Evolutionary conservation across 2,329 filamentous ascomycete species (phyloP), one percentile per base, ranked within the genome.

Genomic region (Clarireedia monteithiana): DNA sequence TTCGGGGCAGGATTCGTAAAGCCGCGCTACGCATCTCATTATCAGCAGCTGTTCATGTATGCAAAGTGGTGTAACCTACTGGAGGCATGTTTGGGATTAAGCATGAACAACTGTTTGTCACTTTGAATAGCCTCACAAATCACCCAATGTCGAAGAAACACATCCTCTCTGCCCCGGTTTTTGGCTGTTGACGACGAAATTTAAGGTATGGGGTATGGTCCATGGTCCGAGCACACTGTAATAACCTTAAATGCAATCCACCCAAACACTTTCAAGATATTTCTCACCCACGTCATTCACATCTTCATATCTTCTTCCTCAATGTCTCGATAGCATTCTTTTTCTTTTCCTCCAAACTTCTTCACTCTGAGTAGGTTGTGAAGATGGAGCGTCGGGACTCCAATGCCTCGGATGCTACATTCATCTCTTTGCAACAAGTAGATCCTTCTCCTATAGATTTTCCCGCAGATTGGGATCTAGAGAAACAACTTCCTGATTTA

Each of bases 401-500:
- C 34, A 72, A 68, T 53, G 74, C 72, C 59, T 81, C 77, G 45
- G 72, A 75, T 59, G 77, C 78, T 64, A 83, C 83, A 39, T 72
- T 84, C 53, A 73, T 83, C 57, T 86, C 86, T 44, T 79, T 96
- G 57, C 79, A 86, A 51, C 83, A 92, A 67, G 76, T 96, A 59
- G 91, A 95, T 53, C 91, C 91, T 3, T 84, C 84, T 23, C 91
- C 91, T 0, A 89, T 95, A 45, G 86, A 85, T 53, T 77, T 68
- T 17, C 70, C 71, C 48, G 15, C 39, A 15, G 72, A 77, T 53
- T 77, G 83, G 58, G 76, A 78, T 55, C 79, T 75, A 68, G 64
- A 67, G 30, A 65, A 68, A 27, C 68, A 70, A 55, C 67, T 74
- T 34, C 70, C 70, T 3, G 68, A 71, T 66, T 68, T 59, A 4